These are phyloP conservation scores for Penicillium aurantiogriseum DNA, from an alignment of 2,329 filamentous ascomycete genomes.

Conservation along the genomic window DNA sequence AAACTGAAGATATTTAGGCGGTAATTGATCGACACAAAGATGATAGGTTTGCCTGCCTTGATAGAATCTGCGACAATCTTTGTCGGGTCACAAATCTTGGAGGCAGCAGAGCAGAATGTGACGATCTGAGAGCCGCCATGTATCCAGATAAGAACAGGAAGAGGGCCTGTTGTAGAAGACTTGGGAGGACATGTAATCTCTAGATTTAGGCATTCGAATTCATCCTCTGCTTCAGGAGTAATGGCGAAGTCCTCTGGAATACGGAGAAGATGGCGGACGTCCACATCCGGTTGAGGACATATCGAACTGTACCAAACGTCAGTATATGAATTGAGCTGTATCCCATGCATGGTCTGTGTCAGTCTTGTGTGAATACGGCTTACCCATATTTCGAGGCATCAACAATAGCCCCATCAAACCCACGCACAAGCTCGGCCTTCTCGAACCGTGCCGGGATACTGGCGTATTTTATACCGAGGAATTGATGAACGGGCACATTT, in stretches of 20 bases:
- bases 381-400: slow-evolving; percentile 38
- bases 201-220: slow-evolving; percentile 47
- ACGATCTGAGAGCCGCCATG: slow-evolving; percentile 49
- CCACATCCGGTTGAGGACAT: slow-evolving; percentile 45
- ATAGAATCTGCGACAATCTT: slow-evolving; percentile 40
- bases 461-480: slow-evolving; percentile 35
- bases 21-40: slow-evolving; percentile 47
- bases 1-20: slow-evolving; percentile 49
- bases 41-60: slow-evolving; percentile 35
- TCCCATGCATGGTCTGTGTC: background rate
- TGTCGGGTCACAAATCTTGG: slow-evolving; percentile 42
- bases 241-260: slow-evolving; percentile 38
- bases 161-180: background rate
- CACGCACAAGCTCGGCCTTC: slow-evolving; percentile 23
- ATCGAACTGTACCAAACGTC: slow-evolving; percentile 34
- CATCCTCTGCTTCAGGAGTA: slow-evolving; percentile 38
- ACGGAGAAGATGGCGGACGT: slow-evolving; percentile 46
- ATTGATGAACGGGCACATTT: slow-evolving; percentile 25
- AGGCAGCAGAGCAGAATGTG: slow-evolving; percentile 45
- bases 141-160: slow-evolving; percentile 49
- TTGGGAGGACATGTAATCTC: slow-evolving; percentile 38
- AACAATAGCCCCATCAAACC: slow-evolving; percentile 29
- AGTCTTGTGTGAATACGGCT: background rate
- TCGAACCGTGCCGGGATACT: slow-evolving; percentile 33
- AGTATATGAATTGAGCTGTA: background rate